Evolutionary conservation across 2,329 filamentous ascomycete species (phyloP), one percentile per base, ranked within the genome.

Genomic region (Dothideomycetes sp.): DNA sequence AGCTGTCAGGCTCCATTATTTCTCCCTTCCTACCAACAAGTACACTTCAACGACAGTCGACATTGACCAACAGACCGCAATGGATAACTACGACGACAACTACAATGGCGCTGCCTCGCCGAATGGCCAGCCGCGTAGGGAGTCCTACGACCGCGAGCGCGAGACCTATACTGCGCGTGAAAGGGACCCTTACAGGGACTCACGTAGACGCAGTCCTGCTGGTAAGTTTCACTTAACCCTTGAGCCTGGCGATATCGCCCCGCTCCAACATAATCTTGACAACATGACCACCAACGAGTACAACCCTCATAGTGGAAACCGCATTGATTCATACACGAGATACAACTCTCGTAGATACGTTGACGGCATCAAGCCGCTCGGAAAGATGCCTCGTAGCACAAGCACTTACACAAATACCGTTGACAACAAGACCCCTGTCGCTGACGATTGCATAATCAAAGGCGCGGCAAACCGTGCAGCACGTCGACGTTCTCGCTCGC

Each of bases 401-500:
- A n/a, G n/a, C n/a, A n/a, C n/a, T n/a, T n/a, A n/a, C n/a, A n/a
- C 18, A 17, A 17, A 51, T 55, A 61, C 40, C 54, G 57, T 14
- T 52, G 57, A 16, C 48, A 49, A n/a, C n/a, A n/a, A n/a, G n/a
- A n/a, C n/a, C n/a, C n/a, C n/a, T n/a, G n/a, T n/a, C n/a, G n/a
- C 22, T 27, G 22, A 27, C 22, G 22, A 7, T 7, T 27, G 7
- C 7, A 27, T 27, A 12, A 27, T 12, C 12, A 12, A 27, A 27
- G 22, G 22, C 22, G 22, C 22, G 12, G 22, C 22, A 7, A 27
- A 27, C 22, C 7, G 22, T 44, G 59, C 65, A 42, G 51, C 49
- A 33, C 80, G 81, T 45, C 84, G 81, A 33, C 77, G 81, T 47
- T 86, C 81, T 22, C 77, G 84, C 40, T 89, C 84, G 1, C 84